Evolutionary conservation across 1,284 basidiomycete species (phyloP), one percentile per base, ranked within the genome.

Genomic region (Amylostereum areolatum): DNA sequence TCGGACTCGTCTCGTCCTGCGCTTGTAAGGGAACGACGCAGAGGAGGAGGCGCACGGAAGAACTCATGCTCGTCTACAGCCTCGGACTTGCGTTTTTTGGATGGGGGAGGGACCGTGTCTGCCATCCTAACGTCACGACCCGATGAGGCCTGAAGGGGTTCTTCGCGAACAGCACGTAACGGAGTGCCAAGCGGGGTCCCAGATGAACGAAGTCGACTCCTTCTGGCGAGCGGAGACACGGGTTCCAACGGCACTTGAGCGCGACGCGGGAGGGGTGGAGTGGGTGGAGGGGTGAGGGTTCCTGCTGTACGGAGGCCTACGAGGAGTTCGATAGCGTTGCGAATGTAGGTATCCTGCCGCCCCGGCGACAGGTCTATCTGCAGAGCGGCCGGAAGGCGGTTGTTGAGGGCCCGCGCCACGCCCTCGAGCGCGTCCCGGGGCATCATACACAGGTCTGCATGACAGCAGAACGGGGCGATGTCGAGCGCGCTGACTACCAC

Each of bases 401-500:
- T 62, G 58, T 82, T 82, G 35, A 81, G 64, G 9, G 63, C 53
- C 5, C 56, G 53, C 10, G 78, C 79, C 39, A 78, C 77, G 3
- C 36, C 55, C 43, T 75, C 57, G 43, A 82, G 74, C 51, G 73
- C 63, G 1, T 58, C 36, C 33, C 72, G 74, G 8, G 70, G 54
- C 80, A 82, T 81, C 2, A 71, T 70, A 52, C 80, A 52, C 37
- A 82, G 73, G 55, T 82, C 80, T 49, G 79, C 78, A 58, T 82
- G 78, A 61, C 78, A 82, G 63, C 78, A 81, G 63, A 82, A 82
- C 0, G 78, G 80, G 3, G 72, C 58, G 28, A 62, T 62, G 47
- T 68, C 62, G 5, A 83, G 66, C 9, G 78, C 66, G 0, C 77
- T 82, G 57, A 83, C 77, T 43, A 81, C 66, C n/a, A 82, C 65